These are phyloP conservation scores for Myriosclerotinia scirpicola DNA, from an alignment of 2,329 filamentous ascomycete genomes.

Conservation along the genomic window DNA sequence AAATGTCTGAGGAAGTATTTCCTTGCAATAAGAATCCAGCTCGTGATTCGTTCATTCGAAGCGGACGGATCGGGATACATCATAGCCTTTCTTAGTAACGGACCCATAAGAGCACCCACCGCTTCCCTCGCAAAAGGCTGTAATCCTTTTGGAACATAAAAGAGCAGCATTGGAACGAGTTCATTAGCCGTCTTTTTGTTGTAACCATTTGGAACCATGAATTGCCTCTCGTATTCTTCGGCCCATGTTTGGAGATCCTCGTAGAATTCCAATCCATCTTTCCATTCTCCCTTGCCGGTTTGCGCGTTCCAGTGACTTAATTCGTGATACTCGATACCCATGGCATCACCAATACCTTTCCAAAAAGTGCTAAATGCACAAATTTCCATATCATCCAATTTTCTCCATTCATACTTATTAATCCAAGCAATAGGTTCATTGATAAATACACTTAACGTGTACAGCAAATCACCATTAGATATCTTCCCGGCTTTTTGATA, in stretches of 20 bases:
- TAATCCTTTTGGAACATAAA: constrained; percentile 49
- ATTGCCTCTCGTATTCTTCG: constrained; percentile 56
- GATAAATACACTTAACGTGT: constrained; percentile 65
- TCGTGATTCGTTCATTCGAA: constrained; percentile 44
- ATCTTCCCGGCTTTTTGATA: constrained; percentile 61
- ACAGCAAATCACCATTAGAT: constrained; percentile 61
- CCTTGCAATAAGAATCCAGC: constrained; percentile 52
- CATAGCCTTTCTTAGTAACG: constrained; percentile 64
- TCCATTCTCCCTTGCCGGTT: constrained; percentile 44
- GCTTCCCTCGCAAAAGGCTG: constrained; percentile 51
- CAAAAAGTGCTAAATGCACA: constrained; percentile 69
- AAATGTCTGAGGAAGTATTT: constrained; percentile 59
- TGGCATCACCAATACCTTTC: constrained; percentile 69
- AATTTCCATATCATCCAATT: constrained; percentile 63
- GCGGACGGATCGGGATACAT: constrained; percentile 49
- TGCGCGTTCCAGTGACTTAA: background rate
- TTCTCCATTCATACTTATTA: constrained; percentile 67
- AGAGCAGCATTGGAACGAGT: constrained; percentile 61
- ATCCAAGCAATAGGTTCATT: constrained; percentile 66
- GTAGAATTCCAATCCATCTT: constrained; percentile 53
- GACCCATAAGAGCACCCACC: constrained; percentile 62
- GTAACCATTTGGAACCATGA: constrained; percentile 55
- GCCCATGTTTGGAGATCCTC: constrained; percentile 52
- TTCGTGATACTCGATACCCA: constrained; percentile 58
- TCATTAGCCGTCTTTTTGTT: constrained; percentile 56